Evolutionary conservation across 148 eudicot species (phyloP).

Genomic region (Bassia scoparia): DNA sequence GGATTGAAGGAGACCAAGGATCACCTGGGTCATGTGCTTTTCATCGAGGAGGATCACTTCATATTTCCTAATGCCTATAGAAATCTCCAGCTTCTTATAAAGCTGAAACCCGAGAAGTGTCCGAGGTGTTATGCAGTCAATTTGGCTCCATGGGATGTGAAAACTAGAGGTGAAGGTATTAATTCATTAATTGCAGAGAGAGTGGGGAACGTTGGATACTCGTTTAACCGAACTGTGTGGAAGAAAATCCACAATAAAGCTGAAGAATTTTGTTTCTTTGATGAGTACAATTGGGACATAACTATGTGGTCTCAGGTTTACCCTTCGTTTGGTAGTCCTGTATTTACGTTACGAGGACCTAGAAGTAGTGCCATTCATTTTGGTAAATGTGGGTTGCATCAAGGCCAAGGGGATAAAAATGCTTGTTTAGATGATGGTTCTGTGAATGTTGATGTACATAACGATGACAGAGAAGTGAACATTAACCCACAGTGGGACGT

Average conservation of each 20-base stretch:
- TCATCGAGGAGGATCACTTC: slow-evolving; percentile 91
- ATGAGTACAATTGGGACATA: slow-evolving; percentile 98
- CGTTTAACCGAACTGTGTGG: slow-evolving; percentile 83
- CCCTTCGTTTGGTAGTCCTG: slow-evolving; percentile 86
- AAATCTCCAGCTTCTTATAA: slow-evolving; percentile 53
- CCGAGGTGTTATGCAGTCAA: slow-evolving; percentile 78
- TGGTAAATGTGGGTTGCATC: slow-evolving; percentile 96
- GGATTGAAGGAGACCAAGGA: slow-evolving; percentile 64
- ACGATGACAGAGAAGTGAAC: slow-evolving; percentile 53
- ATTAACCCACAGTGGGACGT: slow-evolving; percentile 62
- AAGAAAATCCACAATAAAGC: slow-evolving; percentile 71
- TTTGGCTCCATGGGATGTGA: slow-evolving; percentile 79
- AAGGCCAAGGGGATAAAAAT: slow-evolving; percentile 60
- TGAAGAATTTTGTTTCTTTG: slow-evolving; percentile 66
- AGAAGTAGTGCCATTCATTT: slow-evolving; percentile 87
- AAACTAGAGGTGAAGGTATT: slow-evolving; percentile 65
- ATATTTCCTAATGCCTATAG: slow-evolving; percentile 86
- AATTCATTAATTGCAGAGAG: slow-evolving; percentile 67
- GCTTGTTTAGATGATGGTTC: slow-evolving; percentile 66
- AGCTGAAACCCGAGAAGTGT: slow-evolving; percentile 67
- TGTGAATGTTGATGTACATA: slow-evolving; percentile 50
- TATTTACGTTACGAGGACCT: slow-evolving; percentile 76
- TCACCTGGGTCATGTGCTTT: slow-evolving; percentile 70
- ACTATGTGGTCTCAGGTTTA: slow-evolving; percentile 95
- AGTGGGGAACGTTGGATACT: slow-evolving; percentile 90